A percentile compares a stretch with the other conserved stretches of the same genome.
Conservation (phyloP, 768 basidiomycete genomes). For the Glaciozyma martinii region DNA sequence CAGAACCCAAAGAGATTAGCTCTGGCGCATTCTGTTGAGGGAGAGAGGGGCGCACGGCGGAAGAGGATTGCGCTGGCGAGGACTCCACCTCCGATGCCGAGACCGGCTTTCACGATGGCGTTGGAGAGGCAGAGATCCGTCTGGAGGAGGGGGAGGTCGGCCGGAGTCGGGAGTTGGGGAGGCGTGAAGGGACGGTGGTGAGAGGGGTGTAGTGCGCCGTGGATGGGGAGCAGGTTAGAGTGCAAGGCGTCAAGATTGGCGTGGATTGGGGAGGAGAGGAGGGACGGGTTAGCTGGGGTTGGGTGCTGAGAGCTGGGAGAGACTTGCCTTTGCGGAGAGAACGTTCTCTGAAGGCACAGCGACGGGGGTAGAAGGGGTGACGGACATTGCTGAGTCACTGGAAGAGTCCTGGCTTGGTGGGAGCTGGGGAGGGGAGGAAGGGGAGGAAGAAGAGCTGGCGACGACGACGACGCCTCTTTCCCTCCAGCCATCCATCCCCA, state of each 20-base stretch:
- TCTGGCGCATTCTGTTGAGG: neutral
- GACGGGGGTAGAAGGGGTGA: neutral
- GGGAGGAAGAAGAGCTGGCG: conserved; percentile 7
- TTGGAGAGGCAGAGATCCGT: conserved; percentile 52
- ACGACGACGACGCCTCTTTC: too few relatives aligned
- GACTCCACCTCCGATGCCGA: conserved; percentile 82
- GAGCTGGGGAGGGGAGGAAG: conserved; percentile 17
- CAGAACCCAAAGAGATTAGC: neutral
- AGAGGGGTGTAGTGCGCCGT: neutral
- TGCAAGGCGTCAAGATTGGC: neutral
- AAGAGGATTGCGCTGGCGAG: conserved; percentile 83
- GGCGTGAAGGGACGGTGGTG: neutral
- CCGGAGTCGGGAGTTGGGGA: conserved; percentile 2
- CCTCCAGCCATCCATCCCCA: too few relatives aligned
- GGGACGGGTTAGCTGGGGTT: neutral
- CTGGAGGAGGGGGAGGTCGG: conserved; percentile 20
- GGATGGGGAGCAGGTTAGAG: neutral
- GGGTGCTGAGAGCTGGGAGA: neutral
- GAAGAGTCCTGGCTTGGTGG: conserved; percentile 19
- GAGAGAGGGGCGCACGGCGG: conserved; percentile 50
- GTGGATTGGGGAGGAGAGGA: neutral
- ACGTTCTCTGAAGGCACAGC: conserved; percentile 56
- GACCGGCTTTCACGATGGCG: conserved; percentile 74
- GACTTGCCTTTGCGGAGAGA: conserved; percentile 70
- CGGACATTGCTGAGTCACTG: neutral